Base-by-base conservation (phyloP, 1,284 basidiomycete species). In the Ceratorhiza oryzae-sativae region DNA sequence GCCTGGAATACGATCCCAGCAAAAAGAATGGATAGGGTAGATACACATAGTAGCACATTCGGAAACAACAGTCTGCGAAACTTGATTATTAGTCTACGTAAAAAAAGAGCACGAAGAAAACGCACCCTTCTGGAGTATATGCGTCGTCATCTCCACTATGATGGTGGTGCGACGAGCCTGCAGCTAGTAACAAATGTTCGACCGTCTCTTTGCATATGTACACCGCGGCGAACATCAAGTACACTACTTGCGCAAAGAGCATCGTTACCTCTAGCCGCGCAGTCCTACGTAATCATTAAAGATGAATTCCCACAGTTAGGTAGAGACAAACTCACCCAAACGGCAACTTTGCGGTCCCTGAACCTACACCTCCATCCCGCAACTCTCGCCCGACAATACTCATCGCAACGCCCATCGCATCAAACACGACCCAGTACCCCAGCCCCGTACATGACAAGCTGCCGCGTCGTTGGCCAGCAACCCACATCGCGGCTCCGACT, bases 381-480 rank as follows among this genome's bases (percentile, higher is more conserved):
- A 82, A 80, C 27, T 77, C 81, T 6, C 86, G 86, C 15, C 89
- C 77, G 1, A 90, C 80, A 25, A 83, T 81, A n/a, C 85, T 82
- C 20, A 90, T 77, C 4, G 84, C 87, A 3, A 95, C 85, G 0
- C 94, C 94, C 75, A 94, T 84, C 1, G 94, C 88, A 79, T 99
- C 97, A 78, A 98, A 99, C 0, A 98, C 95, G 34, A 97, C 88
- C 85, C 97, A 92, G 79, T 98, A 99, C 0, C 97, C 97, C 15
- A 98, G 80, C 0, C 94, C 97, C 0, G 95, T 96, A 71, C 92
- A 89, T 1, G 92, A 86, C 30, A 98, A 82, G 60, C 94, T 95
- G 18, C 96, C 96, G 32, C 88, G 87, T 73, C 92, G 89, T 80
- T 98, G 97, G 0, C 95, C 96, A n/a, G 86, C 84, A 1, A 97